Evolutionary conservation across 768 basidiomycete species (phyloP), one percentile per base, ranked within the genome.

Genomic region (Podaxis sp.): DNA sequence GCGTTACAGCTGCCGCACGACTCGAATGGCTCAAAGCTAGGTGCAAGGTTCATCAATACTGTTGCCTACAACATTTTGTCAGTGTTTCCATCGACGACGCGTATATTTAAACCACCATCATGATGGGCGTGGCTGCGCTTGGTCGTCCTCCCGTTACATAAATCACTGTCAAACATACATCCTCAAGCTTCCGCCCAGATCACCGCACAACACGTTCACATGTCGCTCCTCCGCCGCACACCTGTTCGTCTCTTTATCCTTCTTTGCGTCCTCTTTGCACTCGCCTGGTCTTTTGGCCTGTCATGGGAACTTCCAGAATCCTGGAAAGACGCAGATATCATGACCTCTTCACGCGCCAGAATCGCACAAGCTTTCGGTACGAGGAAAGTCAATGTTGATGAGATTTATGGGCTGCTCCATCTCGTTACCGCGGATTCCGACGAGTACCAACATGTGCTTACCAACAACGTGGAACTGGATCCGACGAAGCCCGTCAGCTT

Each of bases 371-470:
- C 81, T 46, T 68, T 80, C 65, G 74, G 77, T 60, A 56, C 71
- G 22, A 71, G 69, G 54, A 64, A 69, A 66, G 68, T 60, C 22
- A 59, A 69, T 30, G 81, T 82, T 28, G 77, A 82, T 56, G 90
- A 92, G 72, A 84, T 91, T 28, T 89, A 86, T 58, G 90, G 88
- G 0, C 76, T 92, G n/a, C 75, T 91, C 33, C 81, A 88, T 68
- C 79, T 91, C 48, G 83, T 88, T 33, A 84, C 85, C 0, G 75
- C 80, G 63, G 73, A 70, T 33, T 52, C 51, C 48, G 58, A 62
- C 5, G 78, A 78, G 49, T 71, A 78, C 20, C 76, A 80, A 57
- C 75, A 78, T 50, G 72, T 76, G 28, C 69, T 84, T 36, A 76
- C 74, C 60, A 72, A 77, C 41, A 72, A 69, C 40, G 73, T 76